Evolutionary conservation across 1,284 basidiomycete genomes (phyloP), one percentile per base, ranked within the genome.

Genomic region (Cryptococcus deneoformans): DNA sequence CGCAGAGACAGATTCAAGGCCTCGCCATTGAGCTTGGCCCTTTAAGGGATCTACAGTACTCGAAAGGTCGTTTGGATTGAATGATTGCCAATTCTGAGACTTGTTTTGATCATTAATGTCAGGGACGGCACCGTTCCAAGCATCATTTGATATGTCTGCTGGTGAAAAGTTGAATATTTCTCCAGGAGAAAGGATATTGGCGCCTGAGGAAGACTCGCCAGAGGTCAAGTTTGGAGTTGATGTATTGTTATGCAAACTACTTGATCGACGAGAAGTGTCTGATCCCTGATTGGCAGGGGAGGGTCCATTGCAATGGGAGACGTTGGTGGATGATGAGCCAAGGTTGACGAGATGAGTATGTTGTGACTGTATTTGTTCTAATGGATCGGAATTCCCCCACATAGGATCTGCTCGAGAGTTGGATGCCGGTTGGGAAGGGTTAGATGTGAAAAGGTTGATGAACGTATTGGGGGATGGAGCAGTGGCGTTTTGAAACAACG

Each of bases 161-260:
- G 71, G 69, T 0, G 71, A 68, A 48, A 73, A 73, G 60, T 71
- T 73, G 66, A 75, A 73, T n/a, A 73, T 55, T 36, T 58, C 62
- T 46, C 63, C 65, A 4, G 73, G 72, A 0, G 73, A 72, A 14
- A 75, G 62, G 40, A 67, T 64, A 16, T 58, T 48, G 10, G 59
- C 57, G 16, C 53, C 57, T 8, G 56, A 43, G 6, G 61, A 57
- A 2, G 56, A 52, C 5, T 53, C 51, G 7, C 53, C 42, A 3
- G 56, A 54, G 12, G 36, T 53, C n/a, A 42, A 9, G 12, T 34
- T 34, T 1, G 24, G 35, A 3, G 58, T 38, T 10, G 50, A 35
- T 3, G 49, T 42, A 38, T 45, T 42, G 16, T 42, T n/a, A 38
- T 51, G 44, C 34, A 50, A 50, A 5, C 47, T 38, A 40, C 52